A percentile compares a stretch with the other conserved stretches of the same genome.
Conservation (phyloP, 2,329 filamentous ascomycete species). For the Cytospora leucostoma region DNA sequence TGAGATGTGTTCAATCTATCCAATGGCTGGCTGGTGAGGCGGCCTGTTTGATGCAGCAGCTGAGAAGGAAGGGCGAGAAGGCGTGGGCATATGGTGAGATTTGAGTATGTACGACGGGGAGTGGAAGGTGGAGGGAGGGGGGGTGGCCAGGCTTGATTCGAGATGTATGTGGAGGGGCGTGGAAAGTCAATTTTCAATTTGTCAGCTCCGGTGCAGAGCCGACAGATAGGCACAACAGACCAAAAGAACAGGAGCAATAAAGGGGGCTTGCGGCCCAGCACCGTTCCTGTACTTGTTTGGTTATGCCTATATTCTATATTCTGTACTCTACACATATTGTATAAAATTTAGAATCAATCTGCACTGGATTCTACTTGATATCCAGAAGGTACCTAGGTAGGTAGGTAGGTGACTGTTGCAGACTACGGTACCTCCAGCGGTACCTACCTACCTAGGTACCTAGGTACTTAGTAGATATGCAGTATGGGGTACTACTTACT, state of each 20-base stretch:
- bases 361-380: too few species aligned
- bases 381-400: too few species aligned
- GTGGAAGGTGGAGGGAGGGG: conserved; percentile 14
- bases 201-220: conserved; percentile 28
- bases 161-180: conserved; percentile 29
- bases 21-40: conserved; percentile 10
- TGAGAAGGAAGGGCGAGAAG: conserved; percentile 25
- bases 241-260: too few species aligned
- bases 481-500: too few species aligned
- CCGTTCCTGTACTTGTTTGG: background rate
- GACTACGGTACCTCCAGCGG: too few species aligned
- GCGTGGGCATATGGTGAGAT: conserved; percentile 8
- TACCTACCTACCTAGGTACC: too few species aligned
- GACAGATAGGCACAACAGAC: background rate
- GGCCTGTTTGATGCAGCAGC: conserved; percentile 9
- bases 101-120: background rate
- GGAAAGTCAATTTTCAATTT: conserved; percentile 33
- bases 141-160: conserved; percentile 2
- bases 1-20: conserved; percentile 8
- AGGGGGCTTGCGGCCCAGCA: background rate
- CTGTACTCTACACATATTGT: too few species aligned
- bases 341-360: too few species aligned
- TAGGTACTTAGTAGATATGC: too few species aligned
- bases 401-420: too few species aligned
- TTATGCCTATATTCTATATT: too few species aligned